Percentiles rank a stretch among this genome's conserved stretches.
phyloP scores from a whole-genome alignment of 106 monocot genomes.

The Acanthochlamys bracteata region DNA sequence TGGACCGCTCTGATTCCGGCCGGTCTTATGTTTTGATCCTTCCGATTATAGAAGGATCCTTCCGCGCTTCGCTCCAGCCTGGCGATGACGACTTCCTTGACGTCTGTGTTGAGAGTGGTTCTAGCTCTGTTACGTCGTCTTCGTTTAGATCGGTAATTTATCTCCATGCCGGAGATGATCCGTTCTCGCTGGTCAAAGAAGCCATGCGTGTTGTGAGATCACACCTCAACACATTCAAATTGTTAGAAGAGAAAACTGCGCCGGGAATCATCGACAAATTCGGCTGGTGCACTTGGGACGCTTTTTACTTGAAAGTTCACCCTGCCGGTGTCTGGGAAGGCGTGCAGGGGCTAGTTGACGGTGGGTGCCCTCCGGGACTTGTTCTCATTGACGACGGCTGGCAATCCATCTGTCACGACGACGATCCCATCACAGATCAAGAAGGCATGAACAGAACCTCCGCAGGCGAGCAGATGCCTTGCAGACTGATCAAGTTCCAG shows the following conservation, averaged over 20 bases:
- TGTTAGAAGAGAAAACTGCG: constrained; percentile 57
- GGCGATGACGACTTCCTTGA: constrained; percentile 52
- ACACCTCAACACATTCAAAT: constrained; percentile 51
- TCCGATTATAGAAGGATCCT: constrained; percentile 67
- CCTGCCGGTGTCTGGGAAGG: constrained; percentile 63
- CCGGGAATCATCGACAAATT: constrained; percentile 71
- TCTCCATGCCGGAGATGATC: constrained; percentile 54
- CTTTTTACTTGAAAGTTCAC: constrained; percentile 78
- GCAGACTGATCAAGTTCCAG: constrained; percentile 57
- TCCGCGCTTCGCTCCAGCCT: constrained; percentile 62
- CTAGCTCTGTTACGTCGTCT: constrained; percentile 20
- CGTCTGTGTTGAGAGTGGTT: constrained; percentile 81
- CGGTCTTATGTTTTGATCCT: constrained; percentile 70
- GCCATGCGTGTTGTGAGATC: constrained; percentile 36
- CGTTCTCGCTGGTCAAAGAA: constrained; percentile 41
- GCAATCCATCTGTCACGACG: constrained; percentile 84
- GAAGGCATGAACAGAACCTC: constrained; percentile 76
- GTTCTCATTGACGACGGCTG: constrained; percentile 90
- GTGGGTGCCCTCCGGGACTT: constrained; percentile 76
- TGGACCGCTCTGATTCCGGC: constrained; percentile 27
- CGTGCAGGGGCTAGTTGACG: constrained; percentile 45
- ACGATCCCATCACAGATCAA: constrained; percentile 23
- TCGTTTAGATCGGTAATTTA: constrained; percentile 33
- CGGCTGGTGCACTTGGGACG: constrained; percentile 98
- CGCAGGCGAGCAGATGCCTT: constrained; percentile 95